phyloP scores from a whole-genome alignment of 2,329 filamentous ascomycete genomes.

The Trichoderma koningii region DNA sequence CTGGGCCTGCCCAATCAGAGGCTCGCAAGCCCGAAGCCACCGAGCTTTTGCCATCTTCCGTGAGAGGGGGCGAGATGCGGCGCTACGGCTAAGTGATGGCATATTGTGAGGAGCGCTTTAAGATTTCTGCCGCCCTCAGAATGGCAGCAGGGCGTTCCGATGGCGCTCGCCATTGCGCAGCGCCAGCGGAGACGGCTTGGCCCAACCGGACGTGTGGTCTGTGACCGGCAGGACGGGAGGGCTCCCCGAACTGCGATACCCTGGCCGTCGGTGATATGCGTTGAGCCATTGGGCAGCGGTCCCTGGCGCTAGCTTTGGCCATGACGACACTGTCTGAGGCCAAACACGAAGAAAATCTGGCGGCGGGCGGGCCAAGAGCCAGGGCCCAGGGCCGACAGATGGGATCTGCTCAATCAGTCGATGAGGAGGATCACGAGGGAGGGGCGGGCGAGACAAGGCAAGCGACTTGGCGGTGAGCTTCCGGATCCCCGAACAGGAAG shows the following conservation, averaged over 20 bases:
- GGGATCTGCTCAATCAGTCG: conserved; percentile 27
- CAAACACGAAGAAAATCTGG: conserved; percentile 23
- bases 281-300: conserved; percentile 24
- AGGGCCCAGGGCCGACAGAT: conserved; percentile 15
- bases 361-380: conserved; percentile 7
- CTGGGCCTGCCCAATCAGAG: conserved; percentile 7
- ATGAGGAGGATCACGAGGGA: conserved; percentile 26
- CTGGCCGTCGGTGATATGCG: conserved; percentile 21
- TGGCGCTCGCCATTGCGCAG: conserved; percentile 14
- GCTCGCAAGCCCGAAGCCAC: conserved; percentile 4
- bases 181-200: conserved; percentile 19
- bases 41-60: conserved; percentile 13
- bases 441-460: conserved; percentile 2
- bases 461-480: conserved; percentile 26
- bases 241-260: conserved; percentile 20
- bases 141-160: conserved; percentile 16
- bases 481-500: background rate
- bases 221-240: conserved; percentile 19
- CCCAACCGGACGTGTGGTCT: conserved; percentile 15
- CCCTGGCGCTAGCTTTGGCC: conserved; percentile 9
- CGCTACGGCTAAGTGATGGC: conserved; percentile 26
- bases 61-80: conserved; percentile 27
- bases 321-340: conserved; percentile 28
- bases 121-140: conserved; percentile 24
- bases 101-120: conserved; percentile 20